phyloP scores from a whole-genome alignment of 208 protist genomes.

The Trypanosoma scelopori region DNA sequence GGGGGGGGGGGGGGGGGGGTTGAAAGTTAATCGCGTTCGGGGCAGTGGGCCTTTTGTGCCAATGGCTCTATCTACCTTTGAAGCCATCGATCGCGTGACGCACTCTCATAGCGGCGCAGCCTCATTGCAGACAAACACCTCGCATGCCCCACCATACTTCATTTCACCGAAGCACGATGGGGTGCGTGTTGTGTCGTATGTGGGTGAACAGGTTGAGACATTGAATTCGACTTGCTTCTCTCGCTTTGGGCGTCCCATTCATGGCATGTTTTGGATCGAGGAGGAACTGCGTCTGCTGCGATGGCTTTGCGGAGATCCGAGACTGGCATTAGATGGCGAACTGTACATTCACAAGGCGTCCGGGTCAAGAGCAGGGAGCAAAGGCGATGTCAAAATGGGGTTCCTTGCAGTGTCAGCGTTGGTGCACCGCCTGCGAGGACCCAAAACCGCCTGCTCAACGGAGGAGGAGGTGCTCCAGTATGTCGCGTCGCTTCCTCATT shows the following conservation, averaged over 20 bases:
- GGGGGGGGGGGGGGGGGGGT: background rate
- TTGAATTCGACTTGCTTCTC: slow-evolving; percentile 70
- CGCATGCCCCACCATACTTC: slow-evolving; percentile 53
- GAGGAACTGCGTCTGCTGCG: slow-evolving; percentile 75
- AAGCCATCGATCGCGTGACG: slow-evolving; percentile 38
- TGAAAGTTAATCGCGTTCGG: slow-evolving; percentile 18
- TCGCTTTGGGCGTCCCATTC: slow-evolving; percentile 72
- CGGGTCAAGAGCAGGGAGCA: slow-evolving; percentile 11
- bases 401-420: slow-evolving; percentile 80
- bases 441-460: slow-evolving; percentile 32
- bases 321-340: slow-evolving; percentile 77
- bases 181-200: slow-evolving; percentile 76
- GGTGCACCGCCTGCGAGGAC: slow-evolving; percentile 66
- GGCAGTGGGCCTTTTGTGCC: slow-evolving; percentile 72
- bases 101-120: background rate
- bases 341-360: slow-evolving; percentile 72
- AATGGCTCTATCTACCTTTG: slow-evolving; percentile 82
- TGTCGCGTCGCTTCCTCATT: slow-evolving; percentile 54
- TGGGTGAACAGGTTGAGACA: slow-evolving; percentile 13
- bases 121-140: background rate
- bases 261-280: slow-evolving; percentile 85
- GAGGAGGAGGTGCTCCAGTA: slow-evolving; percentile 61
- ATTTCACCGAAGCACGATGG: slow-evolving; percentile 90
- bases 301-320: slow-evolving; percentile 59
- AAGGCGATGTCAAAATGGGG: slow-evolving; percentile 43